Evolutionary conservation across 2,329 filamentous ascomycete genomes (phyloP), one percentile per base, ranked within the genome.

Genomic region (Epicoccum sorghinum): DNA sequence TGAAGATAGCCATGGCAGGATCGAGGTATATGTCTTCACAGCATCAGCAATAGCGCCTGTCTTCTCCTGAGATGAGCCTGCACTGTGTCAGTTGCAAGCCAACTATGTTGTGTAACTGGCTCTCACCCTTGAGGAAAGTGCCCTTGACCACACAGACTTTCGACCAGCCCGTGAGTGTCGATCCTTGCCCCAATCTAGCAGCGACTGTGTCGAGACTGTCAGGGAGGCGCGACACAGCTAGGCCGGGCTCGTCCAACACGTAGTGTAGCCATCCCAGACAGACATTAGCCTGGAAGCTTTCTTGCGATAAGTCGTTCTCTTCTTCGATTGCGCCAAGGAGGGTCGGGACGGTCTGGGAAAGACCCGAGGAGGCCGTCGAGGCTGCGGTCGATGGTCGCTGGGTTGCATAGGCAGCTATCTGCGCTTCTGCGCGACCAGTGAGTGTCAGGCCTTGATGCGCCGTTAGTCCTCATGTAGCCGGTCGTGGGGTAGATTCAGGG

Each of bases 251-350:
- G 30, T 85, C 86, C 47, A 89, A 75, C 7, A 86, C 84, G 86
- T 90, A 96, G 69, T 96, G 86, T 65, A 96, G 80, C 89, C 92
- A 96, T 49, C 88, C 92, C 39, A 93, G 75, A 73, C 91, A 95
- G 46, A 95, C 87, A 57, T 86, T 87, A 29, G 91, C 93, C 75
- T 96, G 91, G 63, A 93, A 82, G 8, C 79, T 74, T 68, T 88
- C 86, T 66, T 85, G 79, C n/a, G 69, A 73, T 9, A 77, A 70
- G 10, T 74, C 75, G 10, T 59, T 59, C 58, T 79, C 75, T 37
- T 74, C 67, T 32, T 78, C 71, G 29, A 75, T 71, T 13, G 75
- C 75, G 27, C 73, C 70, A 41, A 75, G 66, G 42, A 80, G 62
- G 7, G 70, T 65, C 1, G 77, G 73, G n/a, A 78, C 69, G 23